Conservation (phyloP, 2,329 filamentous ascomycete species). For the Dichotomopilus funicola region DNA sequence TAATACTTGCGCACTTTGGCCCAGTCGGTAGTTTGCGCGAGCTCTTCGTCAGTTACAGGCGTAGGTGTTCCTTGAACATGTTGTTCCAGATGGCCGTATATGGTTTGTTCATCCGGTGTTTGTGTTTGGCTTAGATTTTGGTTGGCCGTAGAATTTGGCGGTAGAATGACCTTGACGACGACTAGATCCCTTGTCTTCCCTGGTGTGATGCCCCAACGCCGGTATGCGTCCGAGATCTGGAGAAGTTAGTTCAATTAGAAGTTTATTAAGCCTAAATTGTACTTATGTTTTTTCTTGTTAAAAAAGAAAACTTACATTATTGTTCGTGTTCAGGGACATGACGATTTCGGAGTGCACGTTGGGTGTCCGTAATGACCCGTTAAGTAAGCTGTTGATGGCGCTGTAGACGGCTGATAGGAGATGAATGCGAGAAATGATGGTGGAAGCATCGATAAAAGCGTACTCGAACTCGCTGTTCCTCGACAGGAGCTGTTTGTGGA, state of each 20-base stretch:
- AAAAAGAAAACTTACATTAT: conserved; percentile 54
- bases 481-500: conserved; percentile 77
- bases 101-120: conserved; percentile 38
- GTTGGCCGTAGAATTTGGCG: background rate
- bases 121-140: conserved; percentile 22
- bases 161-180: conserved; percentile 65
- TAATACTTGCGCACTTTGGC: conserved; percentile 75
- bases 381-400: conserved; percentile 61
- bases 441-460: conserved; percentile 80
- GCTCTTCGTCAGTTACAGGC: conserved; percentile 55
- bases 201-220: conserved; percentile 74
- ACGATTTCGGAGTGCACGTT: conserved; percentile 90
- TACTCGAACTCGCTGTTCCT: conserved; percentile 86
- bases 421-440: conserved; percentile 68
- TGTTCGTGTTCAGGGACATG: conserved; percentile 69
- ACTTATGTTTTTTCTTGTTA: background rate
- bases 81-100: conserved; percentile 53
- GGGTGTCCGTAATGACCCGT: conserved; percentile 61
- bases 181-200: conserved; percentile 62
- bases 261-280: too few species aligned
- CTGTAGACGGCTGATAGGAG: conserved; percentile 70
- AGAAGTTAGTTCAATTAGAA: background rate
- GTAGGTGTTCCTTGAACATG: conserved; percentile 56
- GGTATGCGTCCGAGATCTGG: conserved; percentile 87
- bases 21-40: conserved; percentile 56